A percentile compares a stretch with the other conserved stretches of the same genome.
Evolutionary conservation across 2,329 filamentous ascomycete species (phyloP).

Genomic region (Fusarium sp.): DNA sequence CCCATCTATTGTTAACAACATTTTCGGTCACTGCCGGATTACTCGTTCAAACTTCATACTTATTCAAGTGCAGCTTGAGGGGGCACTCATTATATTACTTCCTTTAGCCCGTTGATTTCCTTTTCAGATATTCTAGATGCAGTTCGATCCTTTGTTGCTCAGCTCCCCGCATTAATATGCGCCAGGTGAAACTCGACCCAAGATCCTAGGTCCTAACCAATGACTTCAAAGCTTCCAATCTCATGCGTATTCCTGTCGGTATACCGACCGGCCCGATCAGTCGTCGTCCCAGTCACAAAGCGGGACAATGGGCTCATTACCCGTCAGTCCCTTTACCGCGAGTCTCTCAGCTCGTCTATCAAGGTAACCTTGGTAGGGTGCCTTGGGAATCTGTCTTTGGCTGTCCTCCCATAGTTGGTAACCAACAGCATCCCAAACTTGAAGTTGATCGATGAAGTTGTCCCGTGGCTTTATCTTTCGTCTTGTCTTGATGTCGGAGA

Average conservation of each 20-base stretch:
- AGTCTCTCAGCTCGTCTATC: slow-evolving; percentile 37
- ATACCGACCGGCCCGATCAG: slow-evolving; percentile 13
- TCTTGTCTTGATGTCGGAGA: slow-evolving; percentile 41
- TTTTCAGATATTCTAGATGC: background rate
- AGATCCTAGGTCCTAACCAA: slow-evolving; percentile 12
- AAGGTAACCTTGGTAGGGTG: slow-evolving; percentile 43
- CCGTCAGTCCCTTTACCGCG: slow-evolving; percentile 39
- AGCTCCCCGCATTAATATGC: background rate
- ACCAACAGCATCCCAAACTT: slow-evolving; percentile 50
- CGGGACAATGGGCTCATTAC: slow-evolving; percentile 38
- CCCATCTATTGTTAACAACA: background rate
- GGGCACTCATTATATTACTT: background rate
- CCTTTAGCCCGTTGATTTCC: background rate
- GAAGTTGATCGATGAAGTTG: slow-evolving; percentile 52
- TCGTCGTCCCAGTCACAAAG: slow-evolving; percentile 13
- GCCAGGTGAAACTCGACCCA: slow-evolving; percentile 18
- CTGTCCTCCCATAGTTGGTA: slow-evolving; percentile 51
- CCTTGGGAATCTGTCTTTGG: slow-evolving; percentile 46
- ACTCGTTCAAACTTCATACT: background rate
- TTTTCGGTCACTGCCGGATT: background rate
- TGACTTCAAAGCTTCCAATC: slow-evolving; percentile 1
- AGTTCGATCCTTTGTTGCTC: background rate
- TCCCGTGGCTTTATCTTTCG: slow-evolving; percentile 46
- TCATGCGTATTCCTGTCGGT: slow-evolving; percentile 5
- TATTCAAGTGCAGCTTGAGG: background rate